Evolutionary conservation across 2,329 filamentous ascomycete genomes (phyloP), one percentile per base, ranked within the genome.

Genomic region (Apiospora saccharicola): DNA sequence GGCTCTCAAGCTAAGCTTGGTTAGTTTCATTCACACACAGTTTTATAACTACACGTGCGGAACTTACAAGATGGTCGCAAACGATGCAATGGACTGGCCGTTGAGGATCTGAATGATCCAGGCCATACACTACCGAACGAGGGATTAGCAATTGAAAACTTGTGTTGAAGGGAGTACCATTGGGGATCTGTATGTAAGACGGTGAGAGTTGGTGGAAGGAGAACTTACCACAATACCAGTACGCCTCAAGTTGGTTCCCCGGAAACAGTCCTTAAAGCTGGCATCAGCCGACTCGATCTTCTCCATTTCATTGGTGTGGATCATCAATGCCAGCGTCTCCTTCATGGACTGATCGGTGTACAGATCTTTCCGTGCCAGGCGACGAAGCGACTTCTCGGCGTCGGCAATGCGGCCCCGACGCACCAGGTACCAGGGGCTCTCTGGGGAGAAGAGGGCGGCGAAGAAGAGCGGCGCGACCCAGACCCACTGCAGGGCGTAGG

Each of bases 61-160:
- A 2, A 14, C 57, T 41, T 41, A 85, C 73, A 87, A 88, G 76
- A 90, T 90, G 2, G 89, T 91, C 0, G 88, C 90, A 74, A 91
- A 93, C 71, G 88, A 88, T 64, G 90, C 89, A 74, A 92, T 87
- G 22, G 90, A 89, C 73, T 90, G 89, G 30, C 91, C 90, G 69
- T 87, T 89, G 1, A 92, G 82, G 24, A 91, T 90, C 77, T 93
- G 91, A 2, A 90, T 90, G 4, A 78, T 69, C 73, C 77, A 81
- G 10, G 80, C 78, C 71, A 79, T 76, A 49, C 78, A 76, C 6
- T 64, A 6, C 16, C 3, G 4, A 2, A n/a, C 2, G 5, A n/a
- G 2, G 57, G 8, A 19, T 64, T 64, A 24, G 34, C 0, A 64
- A 1, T 12, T 14, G 4, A 22, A 49, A 3, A 14, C 5, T 14